phyloP scores from a whole-genome alignment of 768 basidiomycete genomes.

The Rhodotorula graminis region DNA sequence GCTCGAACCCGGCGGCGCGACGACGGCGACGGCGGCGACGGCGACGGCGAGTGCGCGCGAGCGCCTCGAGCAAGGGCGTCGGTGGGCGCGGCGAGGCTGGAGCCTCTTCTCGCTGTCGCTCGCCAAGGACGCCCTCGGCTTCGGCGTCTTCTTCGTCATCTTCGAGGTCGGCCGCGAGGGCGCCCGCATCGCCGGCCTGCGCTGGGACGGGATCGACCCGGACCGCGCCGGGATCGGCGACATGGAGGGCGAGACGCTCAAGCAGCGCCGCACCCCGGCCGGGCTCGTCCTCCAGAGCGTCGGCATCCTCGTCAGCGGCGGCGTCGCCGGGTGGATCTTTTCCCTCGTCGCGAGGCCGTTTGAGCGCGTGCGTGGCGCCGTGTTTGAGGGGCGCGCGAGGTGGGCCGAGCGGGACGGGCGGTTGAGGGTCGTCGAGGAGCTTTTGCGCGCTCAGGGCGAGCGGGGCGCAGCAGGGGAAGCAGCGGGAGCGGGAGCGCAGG shows the following conservation, averaged over 20 bases:
- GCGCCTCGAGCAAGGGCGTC: slow-evolving; percentile 5
- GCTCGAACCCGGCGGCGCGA: neutral
- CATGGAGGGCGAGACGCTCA: neutral
- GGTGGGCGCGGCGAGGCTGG: slow-evolving; percentile 37
- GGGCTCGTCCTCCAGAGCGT: slow-evolving; percentile 18
- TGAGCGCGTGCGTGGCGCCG: slow-evolving; percentile 21
- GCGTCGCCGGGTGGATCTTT: slow-evolving; percentile 29
- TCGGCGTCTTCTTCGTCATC: slow-evolving; percentile 40
- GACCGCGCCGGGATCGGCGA: neutral
- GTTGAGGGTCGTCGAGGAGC: slow-evolving; percentile 12
- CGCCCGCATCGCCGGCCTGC: slow-evolving; percentile 16
- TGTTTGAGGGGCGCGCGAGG: slow-evolving; percentile 25
- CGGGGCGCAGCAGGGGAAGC: neutral
- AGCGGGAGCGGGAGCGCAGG: too few relatives aligned
- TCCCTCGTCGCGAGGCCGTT: slow-evolving; percentile 29
- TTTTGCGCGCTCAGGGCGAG: neutral
- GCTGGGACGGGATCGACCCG: slow-evolving; percentile 2
- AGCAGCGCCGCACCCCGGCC: neutral
- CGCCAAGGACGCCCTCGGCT: slow-evolving; percentile 38
- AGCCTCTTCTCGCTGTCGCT: slow-evolving; percentile 31
- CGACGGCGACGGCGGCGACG: too few relatives aligned
- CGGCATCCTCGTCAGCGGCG: slow-evolving; percentile 22
- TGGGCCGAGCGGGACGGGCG: slow-evolving; percentile 23
- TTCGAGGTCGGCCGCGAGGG: slow-evolving; percentile 37
- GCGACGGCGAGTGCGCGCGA: neutral